These are phyloP conservation scores for Chamaecrista fasciculata DNA, from an alignment of 306 rosid species.

Conservation along the genomic window DNA sequence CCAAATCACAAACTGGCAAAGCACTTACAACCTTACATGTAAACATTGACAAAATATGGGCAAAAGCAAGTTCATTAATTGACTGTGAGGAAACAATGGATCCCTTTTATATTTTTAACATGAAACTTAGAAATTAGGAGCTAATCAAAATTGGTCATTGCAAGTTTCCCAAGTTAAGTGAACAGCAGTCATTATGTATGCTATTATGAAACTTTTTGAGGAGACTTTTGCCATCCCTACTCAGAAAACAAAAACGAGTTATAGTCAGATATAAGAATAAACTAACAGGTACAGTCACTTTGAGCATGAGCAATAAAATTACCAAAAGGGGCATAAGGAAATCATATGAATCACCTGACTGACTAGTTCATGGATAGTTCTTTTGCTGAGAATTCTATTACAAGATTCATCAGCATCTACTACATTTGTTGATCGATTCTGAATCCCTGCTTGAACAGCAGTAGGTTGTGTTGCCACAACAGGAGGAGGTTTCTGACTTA, in stretches of 20 bases:
- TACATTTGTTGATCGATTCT: constrained; percentile 43
- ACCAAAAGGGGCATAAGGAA: neutral
- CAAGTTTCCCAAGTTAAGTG: neutral
- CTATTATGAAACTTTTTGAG: neutral
- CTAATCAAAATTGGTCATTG: neutral
- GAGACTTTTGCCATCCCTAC: constrained; percentile 2
- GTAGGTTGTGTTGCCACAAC: constrained; percentile 52
- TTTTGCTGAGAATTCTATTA: constrained; percentile 80
- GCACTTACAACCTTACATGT: constrained; percentile 4
- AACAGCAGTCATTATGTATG: neutral
- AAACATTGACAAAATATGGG: constrained; percentile 16
- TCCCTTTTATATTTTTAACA: constrained; percentile 6
- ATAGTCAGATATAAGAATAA: neutral
- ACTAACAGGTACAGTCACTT: neutral
- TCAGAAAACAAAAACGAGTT: neutral
- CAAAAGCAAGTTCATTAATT: neutral
- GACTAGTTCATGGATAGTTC: constrained; percentile 86
- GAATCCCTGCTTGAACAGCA: constrained; percentile 47
- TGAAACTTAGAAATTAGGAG: neutral
- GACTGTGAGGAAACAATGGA: neutral
- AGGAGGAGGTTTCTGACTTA: constrained; percentile 62
- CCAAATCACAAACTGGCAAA: neutral
- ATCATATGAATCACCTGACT: constrained; percentile 53
- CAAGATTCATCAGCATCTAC: constrained; percentile 71
- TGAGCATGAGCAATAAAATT: neutral